Base-by-base conservation (phyloP, 2,329 filamentous ascomycete species). In the Lojkania enalia region DNA sequence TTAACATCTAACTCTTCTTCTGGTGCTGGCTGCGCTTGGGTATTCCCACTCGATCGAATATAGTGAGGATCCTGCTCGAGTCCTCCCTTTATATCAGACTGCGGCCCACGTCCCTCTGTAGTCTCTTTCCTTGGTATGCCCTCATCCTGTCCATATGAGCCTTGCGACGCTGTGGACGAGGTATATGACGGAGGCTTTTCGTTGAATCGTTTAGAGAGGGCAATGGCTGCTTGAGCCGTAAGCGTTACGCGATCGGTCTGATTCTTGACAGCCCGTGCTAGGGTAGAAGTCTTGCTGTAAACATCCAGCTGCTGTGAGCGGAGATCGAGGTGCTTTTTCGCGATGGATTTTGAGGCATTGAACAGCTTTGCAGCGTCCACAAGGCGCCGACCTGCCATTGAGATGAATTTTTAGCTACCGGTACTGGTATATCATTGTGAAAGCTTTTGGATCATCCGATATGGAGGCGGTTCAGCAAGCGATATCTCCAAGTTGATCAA, bases 221-320 rank as follows among this genome's bases (percentile, higher is more conserved):
- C 78, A 25, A 80, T 75, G 15, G 82, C 83, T 31, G 84, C 83
- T 55, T 79, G 76, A 27, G 78, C 76, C 14, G 82, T 85, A 39
- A 84, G 71, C 1, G 82, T 82, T 38, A 86, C 67, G 43, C 80
- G 76, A 50, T 85, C 81, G 2, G 79, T 80, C 67, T 85, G 82
- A 39, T 64, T 74, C 63, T 83, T 83, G 44, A 85, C 74, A 12
- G 80, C 79, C 62, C 81, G 83, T 20, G 82, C 80, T 36, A 88
- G 66, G 20, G 80, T 81, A 2, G 85, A 87, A 0, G 85, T 87
- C 54, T 79, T 76, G 38, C 73, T 82, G 66, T 81, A 86, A 36
- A 82, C 67, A 61, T 86, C 80, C 57, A 85, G 72, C 64, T 87
- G 83, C 42, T 78, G 76, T 42, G 77, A 74, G 16, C 82, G 81